These are phyloP conservation scores for Sporothrix variecibatus DNA, from an alignment of 2,329 filamentous ascomycete genomes.

Conservation along the genomic window DNA sequence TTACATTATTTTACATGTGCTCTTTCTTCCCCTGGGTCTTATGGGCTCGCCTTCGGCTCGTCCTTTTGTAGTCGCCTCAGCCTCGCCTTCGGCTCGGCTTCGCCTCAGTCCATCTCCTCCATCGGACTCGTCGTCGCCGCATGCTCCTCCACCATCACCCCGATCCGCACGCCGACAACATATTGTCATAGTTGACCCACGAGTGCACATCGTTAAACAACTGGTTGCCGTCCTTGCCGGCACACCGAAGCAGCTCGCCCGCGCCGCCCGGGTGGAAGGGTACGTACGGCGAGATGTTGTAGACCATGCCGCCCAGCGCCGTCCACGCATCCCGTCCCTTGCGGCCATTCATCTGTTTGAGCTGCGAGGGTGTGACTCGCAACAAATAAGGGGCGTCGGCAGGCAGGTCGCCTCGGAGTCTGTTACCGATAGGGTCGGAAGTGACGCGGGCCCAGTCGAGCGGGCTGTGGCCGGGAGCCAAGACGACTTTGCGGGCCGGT, in stretches of 20 bases:
- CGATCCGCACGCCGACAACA: constrained; percentile 66
- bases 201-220: constrained; percentile 68
- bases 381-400: constrained; percentile 58
- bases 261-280: constrained; percentile 89
- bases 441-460: constrained; percentile 91
- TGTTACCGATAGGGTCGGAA: constrained; percentile 61
- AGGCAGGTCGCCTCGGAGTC: constrained; percentile 59
- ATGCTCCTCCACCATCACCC: constrained; percentile 63
- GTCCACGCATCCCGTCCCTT: constrained; percentile 90
- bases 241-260: constrained; percentile 67
- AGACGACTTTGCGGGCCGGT: constrained; percentile 67
- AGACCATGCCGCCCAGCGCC: constrained; percentile 83
- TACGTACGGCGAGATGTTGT: constrained; percentile 88
- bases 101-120: constrained; percentile 62
- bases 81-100: background rate
- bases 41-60: background rate
- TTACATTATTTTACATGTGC: background rate
- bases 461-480: constrained; percentile 89
- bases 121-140: constrained; percentile 43
- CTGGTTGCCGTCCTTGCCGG: constrained; percentile 62
- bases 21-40: background rate
- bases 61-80: background rate
- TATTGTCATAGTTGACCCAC: constrained; percentile 73
- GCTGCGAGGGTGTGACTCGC: constrained; percentile 78
- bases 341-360: constrained; percentile 77